Evolutionary conservation across 192 early-diverging fungal genomes (phyloP), one percentile per base, ranked within the genome.

Genomic region (Coemansia reversa): DNA sequence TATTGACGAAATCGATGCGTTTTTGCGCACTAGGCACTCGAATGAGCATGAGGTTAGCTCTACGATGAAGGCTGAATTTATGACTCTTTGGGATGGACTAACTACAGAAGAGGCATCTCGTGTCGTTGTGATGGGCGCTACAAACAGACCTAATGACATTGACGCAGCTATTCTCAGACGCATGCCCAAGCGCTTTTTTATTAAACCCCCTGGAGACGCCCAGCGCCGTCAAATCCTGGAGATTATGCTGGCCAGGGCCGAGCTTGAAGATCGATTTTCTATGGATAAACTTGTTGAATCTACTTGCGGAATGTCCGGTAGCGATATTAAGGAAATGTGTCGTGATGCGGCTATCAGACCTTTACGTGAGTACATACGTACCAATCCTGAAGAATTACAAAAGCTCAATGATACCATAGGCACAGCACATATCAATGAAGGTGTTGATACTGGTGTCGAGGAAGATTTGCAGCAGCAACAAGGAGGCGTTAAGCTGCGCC

Each of bases 1-100:
- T 72, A 99, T 99, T 75, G 97, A 99, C 81, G 97, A 99, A 72
- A 98, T 99, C 55, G 97, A 99, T 73, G 92, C 92, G 12, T 98
- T 99, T 74, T 72, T 99, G 65, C 85, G 95, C 23, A 95, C 97
- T 51, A 86, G 95, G 45, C 72, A 84, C 67, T 91, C 85, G 50
- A 88, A 84, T 45, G 97, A 99, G 75, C 95, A 99, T 66, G 97
- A 99, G 79, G 94, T 93, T 39, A 98, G 94, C 47, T 84, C 87
- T 39, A 97, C 97, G 86, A 99, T 99, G 96, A 99, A 99, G 84
- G 96, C 97, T 20, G 97, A 98, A 82, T 99, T 98, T 72, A 98
- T 99, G 94, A 89, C 89, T 54, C 86, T 98, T 66, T 99, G 97
- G 97, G 97, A 99, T 75, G 97, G 97, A 5, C 80, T 99, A 62